Evolutionary conservation across 352 stramenopile genomes (phyloP), one percentile per base, ranked within the genome.

Genomic region (Globisporangium polare): DNA sequence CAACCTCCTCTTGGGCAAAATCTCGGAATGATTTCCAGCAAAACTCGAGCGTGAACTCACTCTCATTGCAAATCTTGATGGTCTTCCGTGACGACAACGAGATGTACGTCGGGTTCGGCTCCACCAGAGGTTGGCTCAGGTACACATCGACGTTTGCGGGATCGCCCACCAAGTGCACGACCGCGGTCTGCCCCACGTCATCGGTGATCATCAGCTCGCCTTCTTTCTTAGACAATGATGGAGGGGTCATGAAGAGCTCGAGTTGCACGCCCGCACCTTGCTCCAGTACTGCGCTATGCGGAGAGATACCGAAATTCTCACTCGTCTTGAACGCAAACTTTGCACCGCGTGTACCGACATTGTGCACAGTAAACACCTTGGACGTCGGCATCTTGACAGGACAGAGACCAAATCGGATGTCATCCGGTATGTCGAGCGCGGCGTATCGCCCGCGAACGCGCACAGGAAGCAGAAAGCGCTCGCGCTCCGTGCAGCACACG

Each of bases 401-500:
- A 31, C 86, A 97, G 20, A 77, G 46, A 9, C 91, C 89, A 29
- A 98, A 95, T 22, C 83, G 67, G 33, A 98, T 73, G 42, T 94
- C 72, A 64, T 98, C 93, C 0, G 94, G 89, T 55, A 98, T 86
- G 61, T 93, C 84, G 24, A 98, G 70, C n/a, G 77, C 86, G 6
- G 93, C 84, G 52, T 84, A 85, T 1, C 78, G 78, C 0, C 95
- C 95, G 26, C 87, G 71, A 9, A 93, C 92, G 24, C 78, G 83
- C 27, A 98, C 72, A 15, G 94, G 93, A 5, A 98, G 71, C 31
- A 97, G 41, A 60, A 98, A 98, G n/a, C 92, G 94, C 69, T 98
- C 94, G 18, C 95, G 78, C 67, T 98, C 94, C 1, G 95, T 98
- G 57, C 77, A 85, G 65, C 91, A 97, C n/a, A 98, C 77, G 35